Evolutionary conservation across 2,329 filamentous ascomycete species (phyloP), one percentile per base, ranked within the genome.

Genomic region (Tetracladium maxilliforme): DNA sequence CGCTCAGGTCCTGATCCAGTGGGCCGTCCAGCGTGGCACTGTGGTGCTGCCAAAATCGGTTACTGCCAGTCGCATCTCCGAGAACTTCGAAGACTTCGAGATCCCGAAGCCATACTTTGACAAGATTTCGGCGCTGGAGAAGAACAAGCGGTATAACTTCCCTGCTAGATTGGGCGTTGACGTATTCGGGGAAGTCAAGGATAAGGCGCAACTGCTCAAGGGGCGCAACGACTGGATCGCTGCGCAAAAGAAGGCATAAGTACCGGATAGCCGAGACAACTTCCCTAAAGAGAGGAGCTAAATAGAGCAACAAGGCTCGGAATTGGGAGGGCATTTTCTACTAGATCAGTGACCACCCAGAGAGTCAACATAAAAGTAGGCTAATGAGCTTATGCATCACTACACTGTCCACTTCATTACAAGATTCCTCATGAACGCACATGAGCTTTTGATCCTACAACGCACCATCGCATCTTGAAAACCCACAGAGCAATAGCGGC

Each of bases 41-140:
- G 51, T 61, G 6, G 62, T 64, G 6, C 41, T 70, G 19, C 60
- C 63, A 10, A 69, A 70, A 45, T 61, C 56, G 23, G 61, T 66
- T 4, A 69, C 61, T 0, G 51, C 58, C 2, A 49, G 50, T 9
- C 49, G 64, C 17, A 66, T 70, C 26, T 47, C 51, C 26, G 47
- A 49, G 21, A 67, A 66, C 26, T 50, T 61, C 29, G 37, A 51
- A 44, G 48, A 44, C 11, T 45, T 51, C 22, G 45, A 51, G 33
- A 31, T 56, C 6, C 39, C 48, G 8, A 31, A 45, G 16, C 48
- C 51, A 16, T 48, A 44, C 7, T 43, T 54, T 22, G 43, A 51
- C 21, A 44, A 43, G 26, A 45, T 61, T 25, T 44, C 46, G 22
- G 39, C 39, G 4, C 35, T 58, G 17, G 52, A 57, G 31, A 43